Evolutionary conservation across 768 basidiomycete genomes (phyloP), one percentile per base, ranked within the genome.

Genomic region (Termitomyces sp.): DNA sequence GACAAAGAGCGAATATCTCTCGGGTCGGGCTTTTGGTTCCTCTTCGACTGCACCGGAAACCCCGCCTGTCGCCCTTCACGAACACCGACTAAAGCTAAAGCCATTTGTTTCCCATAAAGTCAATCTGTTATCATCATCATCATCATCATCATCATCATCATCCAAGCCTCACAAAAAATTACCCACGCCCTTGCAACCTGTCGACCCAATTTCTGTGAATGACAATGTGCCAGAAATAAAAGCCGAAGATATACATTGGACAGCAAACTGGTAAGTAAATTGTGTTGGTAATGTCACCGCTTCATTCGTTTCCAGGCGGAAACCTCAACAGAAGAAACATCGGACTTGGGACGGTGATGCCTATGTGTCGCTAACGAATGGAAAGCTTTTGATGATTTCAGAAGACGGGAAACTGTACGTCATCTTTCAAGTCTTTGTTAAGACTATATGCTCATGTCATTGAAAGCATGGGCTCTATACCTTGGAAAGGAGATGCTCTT

Each of bases 321-420:
- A 85, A 62, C 80, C 80, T 51, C 81, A 85, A 63, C 71, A 70
- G 5, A 89, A 78, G 73, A 93, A 93, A 69, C 81, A 91, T 61
- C 88, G 89, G 65, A 88, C 85, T 0, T 94, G 93, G 92, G 91
- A 93, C 54, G 90, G 86, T 2, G 90, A 86, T 58, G 84, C 78
- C 8, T 87, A 79, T 67, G 73, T 88, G 24, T 80, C 81, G 30
- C 72, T 75, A 37, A 65, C 69, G 34, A 75, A 72, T 21, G 75
- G 76, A 12, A 80, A 78, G 56, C 64, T 89, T 21, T 77, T 75
- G 1, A 78, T 90, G 73, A 69, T 88, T 40, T 81, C 85, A 3
- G 87, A 89, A 63, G 77, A 79, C 53, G 90, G 90, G 2, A 82
- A 84, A 71, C 67, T 83, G 90, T 91, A 66, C 57, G 79, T 63